Conservation (phyloP, 257 asterid species). For the Solanum sitiens region DNA sequence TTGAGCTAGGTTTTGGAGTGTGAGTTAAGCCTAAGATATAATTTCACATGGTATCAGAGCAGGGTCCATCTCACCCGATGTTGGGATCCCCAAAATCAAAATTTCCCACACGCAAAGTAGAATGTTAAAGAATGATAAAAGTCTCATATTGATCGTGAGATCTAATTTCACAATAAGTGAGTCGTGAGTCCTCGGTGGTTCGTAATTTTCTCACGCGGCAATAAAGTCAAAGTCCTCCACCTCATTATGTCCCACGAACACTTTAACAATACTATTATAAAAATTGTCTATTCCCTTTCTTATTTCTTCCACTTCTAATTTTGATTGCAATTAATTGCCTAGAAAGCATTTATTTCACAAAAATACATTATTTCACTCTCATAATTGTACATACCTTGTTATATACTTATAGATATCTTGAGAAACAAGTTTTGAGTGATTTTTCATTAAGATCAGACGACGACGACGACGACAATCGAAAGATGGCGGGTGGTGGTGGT, state of each 20-base stretch:
- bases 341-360: background rate
- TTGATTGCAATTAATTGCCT: background rate
- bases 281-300: background rate
- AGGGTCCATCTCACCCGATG: too few relatives aligned
- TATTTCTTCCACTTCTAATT: background rate
- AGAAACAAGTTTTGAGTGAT: background rate
- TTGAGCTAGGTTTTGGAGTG: too few relatives aligned
- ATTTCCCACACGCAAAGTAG: too few relatives aligned
- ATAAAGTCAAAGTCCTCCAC: background rate
- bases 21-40: too few relatives aligned
- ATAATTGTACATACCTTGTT: background rate
- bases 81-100: too few relatives aligned
- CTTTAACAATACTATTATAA: background rate
- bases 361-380: background rate
- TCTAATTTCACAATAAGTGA: too few relatives aligned
- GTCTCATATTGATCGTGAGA: too few relatives aligned
- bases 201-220: background rate
- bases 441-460: background rate
- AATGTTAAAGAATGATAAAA: too few relatives aligned
- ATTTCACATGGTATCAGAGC: too few relatives aligned
- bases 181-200: background rate
- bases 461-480: background rate
- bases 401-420: background rate
- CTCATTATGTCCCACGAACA: background rate
- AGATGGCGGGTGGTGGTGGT: conserved; percentile 13